Evolutionary conservation across 2,329 filamentous ascomycete genomes (phyloP).

Genomic region (Balansia obtecta): DNA sequence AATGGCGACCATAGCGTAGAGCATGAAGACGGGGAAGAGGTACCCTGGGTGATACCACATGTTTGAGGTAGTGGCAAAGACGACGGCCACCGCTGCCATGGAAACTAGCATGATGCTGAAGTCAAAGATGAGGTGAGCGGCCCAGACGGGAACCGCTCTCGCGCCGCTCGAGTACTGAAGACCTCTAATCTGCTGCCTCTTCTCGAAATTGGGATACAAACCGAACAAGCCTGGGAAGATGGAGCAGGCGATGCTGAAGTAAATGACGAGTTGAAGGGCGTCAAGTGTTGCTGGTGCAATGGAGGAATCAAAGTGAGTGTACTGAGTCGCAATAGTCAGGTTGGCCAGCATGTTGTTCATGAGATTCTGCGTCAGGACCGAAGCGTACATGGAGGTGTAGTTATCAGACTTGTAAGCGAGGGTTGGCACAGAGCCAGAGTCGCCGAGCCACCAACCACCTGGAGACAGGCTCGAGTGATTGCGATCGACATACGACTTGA

Average conservation of each 20-base stretch:
- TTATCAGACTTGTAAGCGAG: constrained; percentile 56
- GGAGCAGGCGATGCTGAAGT: constrained; percentile 67
- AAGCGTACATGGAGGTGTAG: constrained; percentile 28
- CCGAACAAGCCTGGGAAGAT: constrained; percentile 79
- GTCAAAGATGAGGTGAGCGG: constrained; percentile 73
- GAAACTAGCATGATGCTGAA: constrained; percentile 57
- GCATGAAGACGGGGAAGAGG: constrained; percentile 65
- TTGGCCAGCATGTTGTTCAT: constrained; percentile 50
- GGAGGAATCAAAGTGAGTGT: constrained; percentile 58
- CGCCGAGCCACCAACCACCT: constrained; percentile 64
- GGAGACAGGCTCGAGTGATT: constrained; percentile 57
- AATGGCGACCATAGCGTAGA: constrained; percentile 70
- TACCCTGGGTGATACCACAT: constrained; percentile 73
- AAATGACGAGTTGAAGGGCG: constrained; percentile 66
- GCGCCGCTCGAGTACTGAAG: constrained; percentile 90
- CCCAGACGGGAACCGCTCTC: constrained; percentile 68
- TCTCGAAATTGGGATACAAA: constrained; percentile 77
- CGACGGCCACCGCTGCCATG: constrained; percentile 51
- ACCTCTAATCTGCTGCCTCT: constrained; percentile 65
- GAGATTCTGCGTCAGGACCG: constrained; percentile 48
- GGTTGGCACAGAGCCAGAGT: constrained; percentile 42
- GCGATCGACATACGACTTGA: constrained; percentile 49
- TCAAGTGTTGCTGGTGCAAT: constrained; percentile 56
- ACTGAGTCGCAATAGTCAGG: constrained; percentile 54
- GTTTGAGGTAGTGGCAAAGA: constrained; percentile 52